These are phyloP conservation scores for Aureobasidium sp. DNA, from an alignment of 2,329 filamentous ascomycete genomes.

Conservation along the genomic window DNA sequence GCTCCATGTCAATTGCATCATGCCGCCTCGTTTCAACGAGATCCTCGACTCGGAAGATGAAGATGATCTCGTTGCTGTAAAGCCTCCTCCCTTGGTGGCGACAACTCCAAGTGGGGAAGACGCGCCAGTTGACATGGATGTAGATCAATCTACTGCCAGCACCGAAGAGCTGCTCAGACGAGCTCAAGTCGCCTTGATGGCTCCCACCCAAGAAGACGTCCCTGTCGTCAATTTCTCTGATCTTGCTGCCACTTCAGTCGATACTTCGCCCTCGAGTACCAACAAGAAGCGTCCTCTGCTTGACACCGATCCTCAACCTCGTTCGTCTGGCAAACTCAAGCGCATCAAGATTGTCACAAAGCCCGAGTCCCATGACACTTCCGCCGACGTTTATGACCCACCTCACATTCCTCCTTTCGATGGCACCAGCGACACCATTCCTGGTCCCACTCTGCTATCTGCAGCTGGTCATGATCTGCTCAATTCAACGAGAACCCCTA, in stretches of 20 bases:
- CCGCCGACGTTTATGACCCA: not conserved
- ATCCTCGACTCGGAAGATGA: conserved; percentile 12
- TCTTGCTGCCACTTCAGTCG: not conserved
- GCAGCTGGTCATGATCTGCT: not conserved
- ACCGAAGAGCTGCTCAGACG: conserved; percentile 1
- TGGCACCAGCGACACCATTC: conserved; percentile 5
- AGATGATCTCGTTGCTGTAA: conserved; percentile 2
- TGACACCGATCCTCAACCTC: not conserved
- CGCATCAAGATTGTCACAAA: conserved; percentile 5
- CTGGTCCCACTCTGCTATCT: conserved; percentile 2
- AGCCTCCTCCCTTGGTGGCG: not conserved
- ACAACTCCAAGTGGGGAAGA: not conserved
- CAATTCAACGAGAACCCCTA: not conserved
- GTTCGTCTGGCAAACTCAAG: conserved; percentile 10
- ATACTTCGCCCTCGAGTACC: not conserved
- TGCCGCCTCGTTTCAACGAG: not conserved
- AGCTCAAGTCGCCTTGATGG: conserved; percentile 7
- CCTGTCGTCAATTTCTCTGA: not conserved
- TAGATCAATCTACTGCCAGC: not conserved
- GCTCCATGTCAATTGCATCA: not conserved
- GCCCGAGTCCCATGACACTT: not conserved
- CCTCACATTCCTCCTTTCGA: not conserved
- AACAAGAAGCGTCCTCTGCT: not conserved
- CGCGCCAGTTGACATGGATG: not conserved
- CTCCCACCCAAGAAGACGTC: conserved; percentile 2